Evolutionary conservation across 495 filamentous ascomycete genomes (phyloP), one percentile per base, ranked within the genome.

Genomic region (Hypoxylon intermedium): DNA sequence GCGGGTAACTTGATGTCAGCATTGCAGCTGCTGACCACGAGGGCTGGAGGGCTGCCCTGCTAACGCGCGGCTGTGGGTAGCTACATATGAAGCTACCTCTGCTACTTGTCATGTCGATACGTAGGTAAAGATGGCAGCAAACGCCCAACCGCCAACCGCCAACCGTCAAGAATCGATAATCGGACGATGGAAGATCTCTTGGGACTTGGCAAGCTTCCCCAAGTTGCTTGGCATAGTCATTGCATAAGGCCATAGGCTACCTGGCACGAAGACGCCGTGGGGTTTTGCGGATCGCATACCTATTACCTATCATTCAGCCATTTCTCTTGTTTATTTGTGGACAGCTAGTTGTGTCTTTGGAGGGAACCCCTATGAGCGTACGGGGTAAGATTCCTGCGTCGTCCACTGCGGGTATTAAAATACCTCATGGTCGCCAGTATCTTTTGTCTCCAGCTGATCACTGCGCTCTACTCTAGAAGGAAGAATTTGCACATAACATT

Each of bases 171-270:
- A 52, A 45, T 38, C 51, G 44, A 21, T 21, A 63, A 42, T 57
- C 28, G 36, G n/a, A 42, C 42, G 24, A 49, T 43, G 30, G 41
- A 58, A 63, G 60, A 63, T 63, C 60, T 63, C 60, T 56, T 49
- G 30, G 41, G 9, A 53, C 60, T 63, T 63, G 60, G 53, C 60
- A 37, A 30, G 42, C 30, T 40, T 43, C 45, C 48, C 53, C 36
- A 37, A 38, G 2, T 58, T 49, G 36, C 60, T 58, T 63, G 53
- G 60, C 60, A 53, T 37, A 15, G 31, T 40, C 23, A 37, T 21
- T 33, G 11, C 37, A 38, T 40, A 26, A 18, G 12, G 28, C 9
- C 37, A 38, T 40, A 26, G 24, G 12, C 37, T n/a, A 31, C 50
- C 28, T 59, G 23, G 24, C 20, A 53, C 34, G 57, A 47, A 33